A percentile compares a stretch with the other conserved stretches of the same genome.
Conservation (phyloP, 331 rosid genomes). For the Cydonia oblonga region DNA sequence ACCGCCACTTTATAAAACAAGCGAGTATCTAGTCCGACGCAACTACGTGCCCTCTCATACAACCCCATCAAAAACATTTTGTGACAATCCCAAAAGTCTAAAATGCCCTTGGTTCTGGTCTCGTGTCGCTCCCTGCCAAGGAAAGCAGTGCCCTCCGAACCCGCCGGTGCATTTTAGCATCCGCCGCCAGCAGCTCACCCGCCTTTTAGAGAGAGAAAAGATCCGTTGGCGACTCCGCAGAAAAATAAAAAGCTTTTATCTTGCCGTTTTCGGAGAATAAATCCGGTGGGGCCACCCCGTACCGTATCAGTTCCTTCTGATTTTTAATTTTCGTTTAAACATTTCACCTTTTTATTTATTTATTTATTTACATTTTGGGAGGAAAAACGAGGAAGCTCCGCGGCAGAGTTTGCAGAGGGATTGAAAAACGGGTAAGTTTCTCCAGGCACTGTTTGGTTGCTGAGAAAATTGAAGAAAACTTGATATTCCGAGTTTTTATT, state of each 20-base stretch:
- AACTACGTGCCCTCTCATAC: background rate
- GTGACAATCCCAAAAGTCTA: background rate
- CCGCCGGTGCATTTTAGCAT: background rate
- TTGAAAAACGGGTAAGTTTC: background rate
- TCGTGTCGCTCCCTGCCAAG: background rate
- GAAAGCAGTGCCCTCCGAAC: background rate
- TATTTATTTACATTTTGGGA: background rate
- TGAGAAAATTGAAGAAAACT: background rate
- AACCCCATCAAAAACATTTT: background rate
- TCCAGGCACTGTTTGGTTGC: constrained; percentile 11
- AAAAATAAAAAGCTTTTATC: background rate
- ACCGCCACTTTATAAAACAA: background rate
- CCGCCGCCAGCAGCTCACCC: background rate
- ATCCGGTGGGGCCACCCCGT: constrained; percentile 22
- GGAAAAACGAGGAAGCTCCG: background rate
- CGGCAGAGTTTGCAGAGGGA: background rate
- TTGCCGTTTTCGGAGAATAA: constrained; percentile 4
- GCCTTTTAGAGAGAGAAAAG: background rate
- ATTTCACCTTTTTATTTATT: background rate
- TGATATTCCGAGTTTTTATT: background rate
- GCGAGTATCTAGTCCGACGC: background rate
- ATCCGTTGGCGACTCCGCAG: background rate
- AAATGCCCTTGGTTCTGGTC: background rate
- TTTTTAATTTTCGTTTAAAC: background rate
- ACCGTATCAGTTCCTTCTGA: background rate